Evolutionary conservation across 176 grass and related monocot genomes (phyloP).

Genomic region (Aechmea fasciata): DNA sequence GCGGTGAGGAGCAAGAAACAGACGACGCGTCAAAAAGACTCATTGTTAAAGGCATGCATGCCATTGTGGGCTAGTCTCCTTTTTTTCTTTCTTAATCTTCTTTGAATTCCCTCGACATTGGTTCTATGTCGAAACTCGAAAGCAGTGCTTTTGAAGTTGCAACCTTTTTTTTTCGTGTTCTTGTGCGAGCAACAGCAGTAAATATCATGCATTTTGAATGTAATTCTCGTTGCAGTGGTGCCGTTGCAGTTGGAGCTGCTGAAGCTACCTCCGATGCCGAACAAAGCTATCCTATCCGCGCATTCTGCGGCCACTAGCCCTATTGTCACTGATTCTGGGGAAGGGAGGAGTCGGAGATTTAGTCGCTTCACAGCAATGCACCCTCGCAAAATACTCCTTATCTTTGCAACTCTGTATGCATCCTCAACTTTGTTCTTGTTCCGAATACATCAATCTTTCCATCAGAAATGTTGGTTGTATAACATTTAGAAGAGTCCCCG

Average conservation of each 20-base stretch:
- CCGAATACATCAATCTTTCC: no score
- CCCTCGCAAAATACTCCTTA: conserved; percentile 70
- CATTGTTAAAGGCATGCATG: conserved; percentile 71
- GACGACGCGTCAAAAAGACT: conserved; percentile 61
- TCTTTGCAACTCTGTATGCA: conserved; percentile 89
- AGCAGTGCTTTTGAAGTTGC: no score
- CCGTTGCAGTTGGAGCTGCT: conserved; percentile 71
- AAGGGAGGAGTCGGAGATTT: conserved; percentile 64
- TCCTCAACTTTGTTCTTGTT: neutral
- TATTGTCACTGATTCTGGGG: conserved; percentile 41
- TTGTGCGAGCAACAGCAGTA: no score
- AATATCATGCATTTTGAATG: no score
- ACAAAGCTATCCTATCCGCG: conserved; percentile 31
- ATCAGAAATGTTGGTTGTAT: neutral
- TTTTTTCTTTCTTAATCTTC: no score
- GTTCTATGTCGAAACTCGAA: neutral
- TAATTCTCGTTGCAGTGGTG: conserved; percentile 32
- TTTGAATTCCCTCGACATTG: no score
- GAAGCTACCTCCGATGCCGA: conserved; percentile 46
- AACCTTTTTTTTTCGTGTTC: neutral
- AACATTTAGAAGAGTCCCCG: neutral
- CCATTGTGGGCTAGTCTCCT: neutral
- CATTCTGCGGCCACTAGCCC: conserved; percentile 33
- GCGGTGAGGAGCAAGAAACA: conserved; percentile 70
- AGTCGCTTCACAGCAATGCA: conserved; percentile 41